phyloP scores from a whole-genome alignment of 768 basidiomycete species.

The Pisolithus orientalis region DNA sequence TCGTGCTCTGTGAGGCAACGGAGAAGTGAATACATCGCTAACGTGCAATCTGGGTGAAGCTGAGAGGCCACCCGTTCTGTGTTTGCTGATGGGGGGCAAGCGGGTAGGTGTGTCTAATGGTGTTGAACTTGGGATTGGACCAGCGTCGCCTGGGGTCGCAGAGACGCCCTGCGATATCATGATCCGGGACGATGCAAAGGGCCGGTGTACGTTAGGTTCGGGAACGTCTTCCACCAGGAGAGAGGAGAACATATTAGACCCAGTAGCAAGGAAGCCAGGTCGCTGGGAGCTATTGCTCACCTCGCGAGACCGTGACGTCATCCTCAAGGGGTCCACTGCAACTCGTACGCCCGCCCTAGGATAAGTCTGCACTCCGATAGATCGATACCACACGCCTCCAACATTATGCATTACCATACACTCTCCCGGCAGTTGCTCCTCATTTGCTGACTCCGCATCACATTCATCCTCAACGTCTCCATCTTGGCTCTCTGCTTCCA shows the following conservation, averaged over 20 bases:
- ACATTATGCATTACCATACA: slow-evolving; percentile 7
- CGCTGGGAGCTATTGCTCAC: slow-evolving; percentile 16
- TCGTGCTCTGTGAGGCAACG: too few species aligned
- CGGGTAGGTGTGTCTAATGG: slow-evolving; percentile 3
- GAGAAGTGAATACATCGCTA: slow-evolving; percentile 15
- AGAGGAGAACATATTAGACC: not conserved
- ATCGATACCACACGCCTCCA: slow-evolving; percentile 39
- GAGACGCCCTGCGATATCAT: not conserved
- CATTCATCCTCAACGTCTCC: slow-evolving; percentile 74
- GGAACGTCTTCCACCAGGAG: not conserved
- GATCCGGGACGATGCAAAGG: not conserved
- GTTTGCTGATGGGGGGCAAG: too few species aligned
- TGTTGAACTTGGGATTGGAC: not conserved
- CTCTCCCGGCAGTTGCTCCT: slow-evolving; percentile 32
- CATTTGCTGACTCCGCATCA: slow-evolving; percentile 46
- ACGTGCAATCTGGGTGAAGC: slow-evolving; percentile 11
- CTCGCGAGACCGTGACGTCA: slow-evolving; percentile 17
- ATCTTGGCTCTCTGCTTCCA: slow-evolving; percentile 70
- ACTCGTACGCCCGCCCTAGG: slow-evolving; percentile 58
- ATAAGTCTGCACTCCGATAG: slow-evolving; percentile 68
- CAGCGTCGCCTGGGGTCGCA: not conserved
- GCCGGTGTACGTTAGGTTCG: not conserved
- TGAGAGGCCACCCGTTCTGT: not conserved
- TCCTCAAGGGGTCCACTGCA: slow-evolving; percentile 17
- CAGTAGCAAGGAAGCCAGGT: slow-evolving; percentile 12